A percentile compares a stretch with the other conserved stretches of the same genome.
These are phyloP conservation scores for Sungouiozyma intestinalis DNA, from an alignment of 805 yeast genomes.

Conservation along the genomic window DNA sequence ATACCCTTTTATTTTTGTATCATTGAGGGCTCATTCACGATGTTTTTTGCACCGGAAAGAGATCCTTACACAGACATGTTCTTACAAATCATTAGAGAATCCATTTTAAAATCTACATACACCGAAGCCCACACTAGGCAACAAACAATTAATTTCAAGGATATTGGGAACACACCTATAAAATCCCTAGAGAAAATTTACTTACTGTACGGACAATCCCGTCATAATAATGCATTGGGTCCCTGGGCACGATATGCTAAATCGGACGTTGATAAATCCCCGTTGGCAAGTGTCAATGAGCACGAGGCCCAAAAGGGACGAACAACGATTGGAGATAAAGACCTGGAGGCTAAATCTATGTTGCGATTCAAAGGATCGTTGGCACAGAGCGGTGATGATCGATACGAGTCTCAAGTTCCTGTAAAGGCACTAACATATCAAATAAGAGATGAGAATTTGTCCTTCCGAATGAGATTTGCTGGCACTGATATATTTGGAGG, in stretches of 20 bases:
- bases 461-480: slow-evolving; percentile 31
- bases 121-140: slow-evolving; percentile 31
- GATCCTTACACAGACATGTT: slow-evolving; percentile 43
- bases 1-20: not conserved
- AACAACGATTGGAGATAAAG: slow-evolving; percentile 1
- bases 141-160: slow-evolving; percentile 33
- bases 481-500: slow-evolving; percentile 78
- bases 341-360: slow-evolving; percentile 35
- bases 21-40: not conserved
- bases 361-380: slow-evolving; percentile 52
- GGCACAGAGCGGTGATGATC: slow-evolving; percentile 24
- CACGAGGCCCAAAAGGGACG: slow-evolving; percentile 33
- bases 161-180: slow-evolving; percentile 29
- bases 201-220: slow-evolving; percentile 48
- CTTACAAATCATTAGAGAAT: slow-evolving; percentile 39
- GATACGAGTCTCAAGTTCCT: slow-evolving; percentile 43
- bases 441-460: slow-evolving; percentile 26
- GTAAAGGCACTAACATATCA: slow-evolving; percentile 41
- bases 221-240: slow-evolving; percentile 54
- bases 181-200: slow-evolving; percentile 46
- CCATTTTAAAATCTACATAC: not conserved
- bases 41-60: slow-evolving; percentile 31
- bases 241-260: slow-evolving; percentile 69
- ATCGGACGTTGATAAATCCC: slow-evolving; percentile 52
- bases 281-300: slow-evolving; percentile 37